Base-by-base conservation (phyloP, 495 filamentous ascomycete species). In the Thozetella sp. region DNA sequence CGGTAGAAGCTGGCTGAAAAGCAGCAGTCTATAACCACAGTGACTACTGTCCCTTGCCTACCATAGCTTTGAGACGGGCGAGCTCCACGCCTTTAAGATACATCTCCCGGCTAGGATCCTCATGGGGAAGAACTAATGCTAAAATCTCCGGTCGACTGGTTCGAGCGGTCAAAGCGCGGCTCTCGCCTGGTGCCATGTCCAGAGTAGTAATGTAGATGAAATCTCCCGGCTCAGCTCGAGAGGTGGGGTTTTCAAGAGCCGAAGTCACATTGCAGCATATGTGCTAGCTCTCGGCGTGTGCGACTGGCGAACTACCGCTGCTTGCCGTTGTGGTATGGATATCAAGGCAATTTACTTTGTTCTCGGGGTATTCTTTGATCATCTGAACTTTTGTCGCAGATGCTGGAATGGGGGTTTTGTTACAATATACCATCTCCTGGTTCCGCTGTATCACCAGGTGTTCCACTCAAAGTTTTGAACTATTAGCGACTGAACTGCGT, bases 191-290 rank as follows among this genome's bases (percentile, higher is more conserved):
- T 63, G 4, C 70, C 66, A 51, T 73, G 70, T 6, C 70, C 70
- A 22, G 70, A 73, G 54, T 62, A 73, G 52, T 73, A 22, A 73
- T 67, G 34, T 73, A 71, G 17, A 71, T 60, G 37, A 56, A 65
- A 53, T 73, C 66, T 45, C 70, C 68, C 2, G 20, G 3, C 20
- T 63, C 57, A n/a, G 67, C 67, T 50, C 40, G 12, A 19, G 19
- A 15, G 13, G 59, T 56, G 23, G 68, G 40, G 22, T 37, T 34
- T 10, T 53, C 23, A 17, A 70, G 52, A 26, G 10, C 20, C 12
- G 60, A 57, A 26, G 52, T 51, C 53, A 70, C 54, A 59, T 70
- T 68, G 3, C 51, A n/a, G 51, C 54, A 64, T 22, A 59, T 68
- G 19, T 63, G 67, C 19, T 25, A 19, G 50, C 11, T 12, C 22